Base-by-base conservation (phyloP, 768 basidiomycete genomes). In the Agaricus subrufescens region DNA sequence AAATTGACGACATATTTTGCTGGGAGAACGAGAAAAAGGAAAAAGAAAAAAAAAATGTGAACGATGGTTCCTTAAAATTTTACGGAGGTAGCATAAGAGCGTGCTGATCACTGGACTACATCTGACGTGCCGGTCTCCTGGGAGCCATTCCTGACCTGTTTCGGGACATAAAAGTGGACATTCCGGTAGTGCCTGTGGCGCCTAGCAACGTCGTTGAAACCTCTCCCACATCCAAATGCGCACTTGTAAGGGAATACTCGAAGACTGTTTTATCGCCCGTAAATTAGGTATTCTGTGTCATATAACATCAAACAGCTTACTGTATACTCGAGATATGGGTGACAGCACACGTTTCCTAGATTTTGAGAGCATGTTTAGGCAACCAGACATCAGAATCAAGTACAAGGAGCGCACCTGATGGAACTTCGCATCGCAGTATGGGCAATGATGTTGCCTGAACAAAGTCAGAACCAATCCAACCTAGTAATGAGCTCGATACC, bases 181-280 rank as follows among this genome's bases (percentile, higher is more conserved):
- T 46, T 42, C 3, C 50, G 46, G 38, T 50, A 47, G 37, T 62
- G 86, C 38, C 82, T 73, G 60, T 84, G 83, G 44, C 84, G 71
- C 51, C 84, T 75, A 3, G 86, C 84, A 15, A 84, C 84, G 61
- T 87, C 86, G 52, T 80, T 84, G 73, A 86, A 87, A 12, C 69
- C 67, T 60, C 75, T 72, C 10, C 71, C 75, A 58, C 86, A 87
- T 30, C 64, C 42, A 37, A 25, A 56, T 55, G 69, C 82, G 23
- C 71, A 76, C 63, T 82, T 82, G 54, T 73, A 70, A 52, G 84
- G 83, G 19, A 74, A 75, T 14, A 75, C 74, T 6, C 82, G 80
- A 44, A 85, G 85, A 58, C 85, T 87, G 52, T 44, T n/a, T 49
- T 45, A 15, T 40, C 23, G 51, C 12, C 56, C 34, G 48, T 46